Conservation (phyloP, 805 yeast species). For the Isabelozyma heimii region DNA sequence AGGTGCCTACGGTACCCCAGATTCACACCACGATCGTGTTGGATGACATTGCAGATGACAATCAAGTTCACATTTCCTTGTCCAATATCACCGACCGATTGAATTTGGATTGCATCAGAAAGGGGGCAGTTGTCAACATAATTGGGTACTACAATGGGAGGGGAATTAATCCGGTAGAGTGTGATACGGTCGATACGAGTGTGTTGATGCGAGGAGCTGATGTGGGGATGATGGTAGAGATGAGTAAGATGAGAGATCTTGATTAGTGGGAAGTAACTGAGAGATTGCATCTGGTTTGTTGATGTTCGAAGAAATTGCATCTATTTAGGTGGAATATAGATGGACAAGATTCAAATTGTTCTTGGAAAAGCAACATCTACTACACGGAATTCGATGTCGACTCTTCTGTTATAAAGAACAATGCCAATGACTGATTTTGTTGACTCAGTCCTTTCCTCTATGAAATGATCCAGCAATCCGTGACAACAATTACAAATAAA, state of each 20-base stretch:
- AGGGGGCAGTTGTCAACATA: constrained; percentile 26
- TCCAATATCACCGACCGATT: constrained; percentile 8
- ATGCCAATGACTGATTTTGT: no score
- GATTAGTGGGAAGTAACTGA: not conserved
- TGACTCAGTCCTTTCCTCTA: no score
- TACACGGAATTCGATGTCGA: no score
- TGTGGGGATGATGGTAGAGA: constrained; percentile 11
- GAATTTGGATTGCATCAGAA: constrained; percentile 5
- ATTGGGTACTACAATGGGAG: constrained; percentile 31
- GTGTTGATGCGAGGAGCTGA: constrained; percentile 7
- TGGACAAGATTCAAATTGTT: no score
- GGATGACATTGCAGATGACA: constrained; percentile 3
- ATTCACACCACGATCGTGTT: constrained; percentile 8
- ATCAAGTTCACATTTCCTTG: not conserved
- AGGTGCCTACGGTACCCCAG: constrained; percentile 14
- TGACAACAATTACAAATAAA: no score
- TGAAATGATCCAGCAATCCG: no score
- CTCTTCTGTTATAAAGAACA: no score
- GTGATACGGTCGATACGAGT: constrained; percentile 12
- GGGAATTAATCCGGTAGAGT: constrained; percentile 17
- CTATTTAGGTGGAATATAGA: no score
- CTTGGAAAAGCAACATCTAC: no score
- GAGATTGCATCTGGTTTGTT: no score
- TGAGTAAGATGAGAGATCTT: constrained; percentile 10
- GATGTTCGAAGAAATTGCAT: no score